Base-by-base conservation (phyloP, 2,329 filamentous ascomycete species). In the Pseudofabraea citricarpa region DNA sequence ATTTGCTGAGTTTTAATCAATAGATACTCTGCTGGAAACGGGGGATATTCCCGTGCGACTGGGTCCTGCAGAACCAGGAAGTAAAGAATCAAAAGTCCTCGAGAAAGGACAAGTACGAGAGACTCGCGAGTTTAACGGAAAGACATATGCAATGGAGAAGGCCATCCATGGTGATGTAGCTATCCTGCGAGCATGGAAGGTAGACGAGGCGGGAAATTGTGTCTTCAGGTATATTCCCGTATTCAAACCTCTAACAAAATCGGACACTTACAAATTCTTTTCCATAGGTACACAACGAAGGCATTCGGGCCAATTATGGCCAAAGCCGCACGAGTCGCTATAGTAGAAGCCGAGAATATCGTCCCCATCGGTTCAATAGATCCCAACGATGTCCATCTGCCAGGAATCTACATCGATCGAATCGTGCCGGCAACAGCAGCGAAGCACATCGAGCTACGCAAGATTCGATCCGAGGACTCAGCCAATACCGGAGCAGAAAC, bases 261-360 rank as follows among this genome's bases (percentile, higher is more conserved):
- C 15, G 24, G 16, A 44, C 26, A 9, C 44, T 46, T 15, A 49
- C 4, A 22, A 12, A 2, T 15, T 3, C 47, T 7, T 8, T 16
- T 37, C 6, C 3, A 24, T 37, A 76, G 74, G 51, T 83, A 86
- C 63, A 85, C 85, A 0, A 88, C 85, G 23, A 86, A 86, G 61
- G 81, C 83, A 0, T 90, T 88, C 51, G 84, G 81, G 1, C 76
- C 79, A 5, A 74, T 87, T 49, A 88, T 90, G 85, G 88, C 85
- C 47, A 90, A 91, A 66, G 87, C 87, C 0, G 88, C 87, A 1
- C 78, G 75, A 37, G 58, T 87, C 29, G 84, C 87, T 20, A 90
- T 94, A 31, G 87, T 93, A 27, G 88, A 94, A 61, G 88, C 88
- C 1, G 88, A 94, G 58, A 75, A 91, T 50, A 89, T 94, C 46